A percentile compares a stretch with the other conserved stretches of the same genome.
phyloP scores from a whole-genome alignment of 768 basidiomycete genomes.

The Boletus sp. region DNA sequence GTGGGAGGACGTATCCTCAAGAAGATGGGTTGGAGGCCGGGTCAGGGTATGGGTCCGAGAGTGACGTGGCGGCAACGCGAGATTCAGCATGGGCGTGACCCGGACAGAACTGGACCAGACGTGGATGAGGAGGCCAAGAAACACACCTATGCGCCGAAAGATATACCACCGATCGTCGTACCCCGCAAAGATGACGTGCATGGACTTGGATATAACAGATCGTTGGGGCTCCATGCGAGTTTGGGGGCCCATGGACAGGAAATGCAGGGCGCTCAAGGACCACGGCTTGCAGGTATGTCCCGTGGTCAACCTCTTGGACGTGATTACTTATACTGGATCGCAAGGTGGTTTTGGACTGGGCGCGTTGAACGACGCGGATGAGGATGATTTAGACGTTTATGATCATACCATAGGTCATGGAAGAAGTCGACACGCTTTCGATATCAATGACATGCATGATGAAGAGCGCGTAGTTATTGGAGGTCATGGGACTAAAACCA shows the following conservation, averaged over 20 bases:
- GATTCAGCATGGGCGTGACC: slow-evolving; percentile 58
- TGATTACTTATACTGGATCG: slow-evolving; percentile 3
- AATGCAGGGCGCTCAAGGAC: slow-evolving; percentile 36
- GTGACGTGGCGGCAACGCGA: slow-evolving; percentile 73
- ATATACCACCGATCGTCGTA: slow-evolving; percentile 61
- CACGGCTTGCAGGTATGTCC: slow-evolving; percentile 54
- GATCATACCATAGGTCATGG: slow-evolving; percentile 42
- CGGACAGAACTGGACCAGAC: slow-evolving; percentile 38
- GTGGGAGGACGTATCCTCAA: slow-evolving; percentile 81
- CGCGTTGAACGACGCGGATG: slow-evolving; percentile 89
- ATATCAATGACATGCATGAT: slow-evolving; percentile 59
- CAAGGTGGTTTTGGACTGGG: slow-evolving; percentile 86
- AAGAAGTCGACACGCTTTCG: slow-evolving; percentile 59
- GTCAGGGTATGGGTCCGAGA: slow-evolving; percentile 91
- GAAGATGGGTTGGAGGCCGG: slow-evolving; percentile 94
- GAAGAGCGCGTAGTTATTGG: slow-evolving; percentile 53
- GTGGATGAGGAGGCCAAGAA: slow-evolving; percentile 81
- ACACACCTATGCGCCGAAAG: slow-evolving; percentile 82
- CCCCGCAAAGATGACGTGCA: slow-evolving; percentile 71
- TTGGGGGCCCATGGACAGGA: slow-evolving; percentile 39
- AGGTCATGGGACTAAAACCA: slow-evolving; percentile 18
- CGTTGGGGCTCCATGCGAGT: slow-evolving; percentile 57
- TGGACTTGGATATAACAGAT: slow-evolving; percentile 80
- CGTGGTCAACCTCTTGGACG: neutral
- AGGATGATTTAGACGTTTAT: slow-evolving; percentile 87